phyloP scores from a whole-genome alignment of 1,284 basidiomycete genomes.

The Tilletia walkeri region DNA sequence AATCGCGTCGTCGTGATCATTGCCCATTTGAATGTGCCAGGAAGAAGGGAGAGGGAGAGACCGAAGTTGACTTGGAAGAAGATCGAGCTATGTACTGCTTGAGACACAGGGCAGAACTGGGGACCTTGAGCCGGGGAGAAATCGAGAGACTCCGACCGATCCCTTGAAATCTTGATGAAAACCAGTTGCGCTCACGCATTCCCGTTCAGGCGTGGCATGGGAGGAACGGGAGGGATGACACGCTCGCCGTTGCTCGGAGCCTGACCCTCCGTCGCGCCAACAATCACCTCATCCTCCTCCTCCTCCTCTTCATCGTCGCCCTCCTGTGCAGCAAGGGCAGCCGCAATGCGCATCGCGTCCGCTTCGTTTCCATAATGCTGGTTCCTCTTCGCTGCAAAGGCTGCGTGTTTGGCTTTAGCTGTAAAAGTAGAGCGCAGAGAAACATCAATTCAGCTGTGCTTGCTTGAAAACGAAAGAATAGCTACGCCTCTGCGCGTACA shows the following conservation, averaged over 20 bases:
- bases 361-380: conserved; percentile 55
- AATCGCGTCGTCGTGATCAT: no score
- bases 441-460: conserved; percentile 24
- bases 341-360: conserved; percentile 49
- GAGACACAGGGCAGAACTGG: no score
- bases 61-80: no score
- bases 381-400: conserved; percentile 50
- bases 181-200: neutral
- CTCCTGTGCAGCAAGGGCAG: conserved; percentile 39
- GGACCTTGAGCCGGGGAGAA: no score
- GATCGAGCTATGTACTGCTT: no score
- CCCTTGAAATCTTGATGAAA: no score
- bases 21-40: no score
- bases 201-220: neutral
- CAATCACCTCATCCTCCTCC: conserved; percentile 27
- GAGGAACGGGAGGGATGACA: conserved; percentile 1
- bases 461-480: neutral
- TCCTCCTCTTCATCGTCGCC: conserved; percentile 50
- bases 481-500: neutral
- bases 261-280: no score
- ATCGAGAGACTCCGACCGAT: no score
- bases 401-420: conserved; percentile 46
- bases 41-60: no score
- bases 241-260: no score
- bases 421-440: neutral